Evolutionary conservation across 805 yeast species (phyloP), one percentile per base, ranked within the genome.

Genomic region (Yarrowia alimentaria): DNA sequence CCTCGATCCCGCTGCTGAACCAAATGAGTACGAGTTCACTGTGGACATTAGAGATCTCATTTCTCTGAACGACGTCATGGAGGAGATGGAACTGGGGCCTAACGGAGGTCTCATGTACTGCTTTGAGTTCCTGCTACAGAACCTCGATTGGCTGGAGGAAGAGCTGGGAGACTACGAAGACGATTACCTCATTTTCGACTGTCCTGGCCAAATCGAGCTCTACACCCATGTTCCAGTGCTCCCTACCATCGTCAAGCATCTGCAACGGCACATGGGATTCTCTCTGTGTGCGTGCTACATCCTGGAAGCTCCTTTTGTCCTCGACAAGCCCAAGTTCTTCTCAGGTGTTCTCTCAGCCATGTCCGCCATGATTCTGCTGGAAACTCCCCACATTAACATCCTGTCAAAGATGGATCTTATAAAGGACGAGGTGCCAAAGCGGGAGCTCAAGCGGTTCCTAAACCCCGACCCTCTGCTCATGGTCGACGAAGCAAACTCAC

Each of bases 351-450:
- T 93, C 54, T 80, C 90, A 64, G 99, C 99, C 16, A 93, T 93
- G 99, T 83, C 95, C 17, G 96, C 99, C 1, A 93, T 93, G 99
- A 87, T 93, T 21, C 72, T 93, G 54, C 73, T 93, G 47, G 99
- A 93, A 65, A 74, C 91, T 32, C 99, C 99, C 12, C 99, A 93
- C 64, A 81, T 93, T 53, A 93, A 93, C 63, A 79, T 93, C 14
- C 71, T 93, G 38, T 84, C 95, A 52, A 93, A 93, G 63, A 68
- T 86, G 48, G 99, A 93, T 64, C 74, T 91, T 62, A 78, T 93
- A 38, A 85, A 85, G 60, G 87, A 85, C 60, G 85, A 84, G 25
- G 81, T 79, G 33, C 80, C 85, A 9, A 81, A 78, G 59, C 82
- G 84, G 56, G 85, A 84, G 55, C 69, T 93, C 57, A 90, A 90